These are phyloP conservation scores for Colletotrichum kahawae DNA, from an alignment of 2,329 filamentous ascomycete species.

Conservation along the genomic window DNA sequence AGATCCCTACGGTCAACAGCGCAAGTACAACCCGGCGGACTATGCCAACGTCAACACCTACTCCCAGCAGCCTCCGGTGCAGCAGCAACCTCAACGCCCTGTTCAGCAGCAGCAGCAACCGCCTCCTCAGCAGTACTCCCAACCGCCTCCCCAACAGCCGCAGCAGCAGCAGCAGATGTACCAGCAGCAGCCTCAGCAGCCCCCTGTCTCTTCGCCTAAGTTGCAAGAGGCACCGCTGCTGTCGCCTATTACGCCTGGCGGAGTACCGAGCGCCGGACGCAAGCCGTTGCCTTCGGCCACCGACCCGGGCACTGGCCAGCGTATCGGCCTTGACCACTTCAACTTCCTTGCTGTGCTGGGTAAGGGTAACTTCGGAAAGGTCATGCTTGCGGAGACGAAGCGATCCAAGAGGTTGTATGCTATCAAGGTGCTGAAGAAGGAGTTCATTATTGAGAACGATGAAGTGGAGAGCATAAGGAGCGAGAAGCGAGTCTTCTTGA, in stretches of 20 bases:
- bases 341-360: constrained; percentile 98
- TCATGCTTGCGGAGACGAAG: constrained; percentile 99
- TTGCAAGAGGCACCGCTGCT: constrained; percentile 19
- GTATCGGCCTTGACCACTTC: constrained; percentile 97
- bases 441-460: constrained; percentile 99
- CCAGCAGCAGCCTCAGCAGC: constrained; percentile 32
- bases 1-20: constrained; percentile 50
- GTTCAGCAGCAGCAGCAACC: constrained; percentile 37
- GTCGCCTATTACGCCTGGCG: constrained; percentile 31
- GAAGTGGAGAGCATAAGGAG: constrained; percentile 98
- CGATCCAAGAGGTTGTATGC: constrained; percentile 89
- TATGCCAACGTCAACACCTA: constrained; percentile 70
- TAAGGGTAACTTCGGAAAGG: constrained; percentile 99
- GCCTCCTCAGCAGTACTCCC: constrained; percentile 33
- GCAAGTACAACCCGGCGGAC: constrained; percentile 78
- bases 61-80: constrained; percentile 28
- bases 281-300: constrained; percentile 75
- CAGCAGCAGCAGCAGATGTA: constrained; percentile 26
- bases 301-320: constrained; percentile 74
- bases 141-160: constrained; percentile 41
- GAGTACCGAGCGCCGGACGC: constrained; percentile 28
- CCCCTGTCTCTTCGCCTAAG: constrained; percentile 12
- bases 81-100: constrained; percentile 38
- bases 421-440: constrained; percentile 99
- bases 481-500: constrained; percentile 95